phyloP scores from a whole-genome alignment of 2,329 filamentous ascomycete species.

The Westerdykella ornata region DNA sequence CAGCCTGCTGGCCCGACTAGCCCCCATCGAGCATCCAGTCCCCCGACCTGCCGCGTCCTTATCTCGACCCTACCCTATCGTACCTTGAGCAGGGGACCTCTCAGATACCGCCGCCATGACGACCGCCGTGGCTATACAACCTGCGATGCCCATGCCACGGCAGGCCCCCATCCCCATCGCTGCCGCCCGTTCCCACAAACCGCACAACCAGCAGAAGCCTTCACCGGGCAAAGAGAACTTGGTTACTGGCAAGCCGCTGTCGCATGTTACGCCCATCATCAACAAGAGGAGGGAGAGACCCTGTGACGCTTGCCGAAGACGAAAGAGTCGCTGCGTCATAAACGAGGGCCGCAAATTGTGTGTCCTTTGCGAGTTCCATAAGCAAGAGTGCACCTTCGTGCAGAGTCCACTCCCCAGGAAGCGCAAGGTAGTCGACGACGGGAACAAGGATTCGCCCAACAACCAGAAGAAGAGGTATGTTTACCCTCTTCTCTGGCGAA shows the following conservation, averaged over 20 bases:
- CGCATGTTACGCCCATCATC: slow-evolving; percentile 29
- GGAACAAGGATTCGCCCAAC: slow-evolving; percentile 53
- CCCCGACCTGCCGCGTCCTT: slow-evolving; percentile 16
- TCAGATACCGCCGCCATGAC: slow-evolving; percentile 37
- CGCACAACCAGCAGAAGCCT: slow-evolving; percentile 36
- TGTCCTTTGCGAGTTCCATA: slow-evolving; percentile 69
- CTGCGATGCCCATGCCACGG: slow-evolving; percentile 39
- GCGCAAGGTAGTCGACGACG: slow-evolving; percentile 64
- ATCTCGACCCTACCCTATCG: slow-evolving; percentile 7
- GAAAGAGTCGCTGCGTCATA: slow-evolving; percentile 70
- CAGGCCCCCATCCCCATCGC: slow-evolving; percentile 42
- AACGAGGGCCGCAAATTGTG: slow-evolving; percentile 68
- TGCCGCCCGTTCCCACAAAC: slow-evolving; percentile 40
- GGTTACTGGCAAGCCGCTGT: slow-evolving; percentile 33
- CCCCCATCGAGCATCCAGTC: slow-evolving; percentile 12
- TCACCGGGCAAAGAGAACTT: slow-evolving; percentile 41
- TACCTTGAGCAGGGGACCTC: not conserved
- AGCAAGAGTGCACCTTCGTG: slow-evolving; percentile 70
- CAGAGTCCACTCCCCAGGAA: slow-evolving; percentile 73
- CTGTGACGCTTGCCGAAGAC: slow-evolving; percentile 63
- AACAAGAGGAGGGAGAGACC: slow-evolving; percentile 40
- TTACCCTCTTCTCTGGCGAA: slow-evolving; percentile 15
- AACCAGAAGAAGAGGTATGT: slow-evolving; percentile 61
- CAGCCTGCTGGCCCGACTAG: slow-evolving; percentile 14
- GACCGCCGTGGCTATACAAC: slow-evolving; percentile 45